These are phyloP conservation scores for Nidula niveotomentosa DNA, from an alignment of 1,284 basidiomycete species.

Conservation along the genomic window DNA sequence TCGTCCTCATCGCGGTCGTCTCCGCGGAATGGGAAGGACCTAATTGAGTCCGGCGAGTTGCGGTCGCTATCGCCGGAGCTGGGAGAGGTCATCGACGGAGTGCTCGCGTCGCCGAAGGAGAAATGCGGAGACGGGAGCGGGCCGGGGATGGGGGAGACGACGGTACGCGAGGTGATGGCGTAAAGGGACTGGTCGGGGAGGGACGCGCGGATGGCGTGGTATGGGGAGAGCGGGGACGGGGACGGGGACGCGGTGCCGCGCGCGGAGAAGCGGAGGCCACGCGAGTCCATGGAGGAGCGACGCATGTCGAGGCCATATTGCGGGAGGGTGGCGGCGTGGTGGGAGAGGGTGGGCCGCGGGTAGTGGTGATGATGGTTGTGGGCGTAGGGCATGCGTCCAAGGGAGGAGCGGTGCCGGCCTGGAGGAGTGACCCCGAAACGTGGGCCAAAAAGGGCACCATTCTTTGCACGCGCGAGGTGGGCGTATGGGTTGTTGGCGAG, in stretches of 20 bases:
- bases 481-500: constrained; percentile 65
- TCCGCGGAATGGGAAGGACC: constrained; percentile 36
- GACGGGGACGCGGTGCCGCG: constrained; percentile 30
- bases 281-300: constrained; percentile 45
- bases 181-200: constrained; percentile 50
- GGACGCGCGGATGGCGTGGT: constrained; percentile 36
- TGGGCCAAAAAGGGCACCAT: constrained; percentile 43
- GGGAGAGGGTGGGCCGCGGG: constrained; percentile 22
- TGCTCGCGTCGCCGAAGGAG: constrained; percentile 64
- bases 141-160: constrained; percentile 60
- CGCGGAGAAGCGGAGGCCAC: constrained; percentile 29
- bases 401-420: constrained; percentile 22
- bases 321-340: constrained; percentile 22
- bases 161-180: constrained; percentile 45
- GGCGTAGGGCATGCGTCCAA: constrained; percentile 21
- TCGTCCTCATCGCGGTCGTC: constrained; percentile 51
- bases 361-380: constrained; percentile 17
- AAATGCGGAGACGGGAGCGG: constrained; percentile 69
- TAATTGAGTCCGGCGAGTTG: constrained; percentile 46
- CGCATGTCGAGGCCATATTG: constrained; percentile 24
- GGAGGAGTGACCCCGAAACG: constrained; percentile 32
- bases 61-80: constrained; percentile 46
- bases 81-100: constrained; percentile 41
- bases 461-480: constrained; percentile 54
- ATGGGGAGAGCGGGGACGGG: constrained; percentile 37